Percentiles rank a stretch among this genome's conserved stretches.
phyloP scores from a whole-genome alignment of 257 asterid species.

The Rauvolfia tetraphylla region DNA sequence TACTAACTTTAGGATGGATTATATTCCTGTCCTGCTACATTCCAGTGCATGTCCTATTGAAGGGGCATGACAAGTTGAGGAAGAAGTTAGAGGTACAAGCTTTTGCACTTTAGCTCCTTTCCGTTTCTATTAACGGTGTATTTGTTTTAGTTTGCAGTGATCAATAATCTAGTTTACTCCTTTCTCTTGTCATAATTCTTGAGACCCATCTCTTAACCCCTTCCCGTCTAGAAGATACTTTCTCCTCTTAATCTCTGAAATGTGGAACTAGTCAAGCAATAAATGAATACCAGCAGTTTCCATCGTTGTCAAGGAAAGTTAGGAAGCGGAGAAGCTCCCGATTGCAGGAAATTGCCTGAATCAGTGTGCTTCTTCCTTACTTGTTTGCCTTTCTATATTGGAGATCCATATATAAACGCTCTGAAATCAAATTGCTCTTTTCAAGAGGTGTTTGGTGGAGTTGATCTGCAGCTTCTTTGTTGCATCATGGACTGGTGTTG shows the following conservation, averaged over 20 bases:
- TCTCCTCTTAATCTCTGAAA: background rate
- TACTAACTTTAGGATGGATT: conserved; percentile 90
- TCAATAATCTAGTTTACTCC: background rate
- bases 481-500: conserved; percentile 99
- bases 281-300: background rate
- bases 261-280: background rate
- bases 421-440: background rate
- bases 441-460: conserved; percentile 69
- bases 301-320: background rate
- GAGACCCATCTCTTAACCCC: background rate
- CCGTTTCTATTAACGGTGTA: background rate
- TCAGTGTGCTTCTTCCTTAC: background rate
- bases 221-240: background rate
- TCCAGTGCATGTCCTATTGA: conserved; percentile 87
- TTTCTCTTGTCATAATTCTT: background rate
- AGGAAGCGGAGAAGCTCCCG: background rate
- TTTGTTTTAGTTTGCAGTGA: background rate
- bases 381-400: background rate
- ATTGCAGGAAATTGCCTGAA: background rate
- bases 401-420: background rate
- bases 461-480: conserved; percentile 95
- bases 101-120: background rate
- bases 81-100: conserved; percentile 74
- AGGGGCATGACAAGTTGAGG: conserved; percentile 82
- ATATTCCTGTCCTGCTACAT: conserved; percentile 86